Conservation (phyloP, 768 basidiomycete genomes). For the Calocybe indica region DNA sequence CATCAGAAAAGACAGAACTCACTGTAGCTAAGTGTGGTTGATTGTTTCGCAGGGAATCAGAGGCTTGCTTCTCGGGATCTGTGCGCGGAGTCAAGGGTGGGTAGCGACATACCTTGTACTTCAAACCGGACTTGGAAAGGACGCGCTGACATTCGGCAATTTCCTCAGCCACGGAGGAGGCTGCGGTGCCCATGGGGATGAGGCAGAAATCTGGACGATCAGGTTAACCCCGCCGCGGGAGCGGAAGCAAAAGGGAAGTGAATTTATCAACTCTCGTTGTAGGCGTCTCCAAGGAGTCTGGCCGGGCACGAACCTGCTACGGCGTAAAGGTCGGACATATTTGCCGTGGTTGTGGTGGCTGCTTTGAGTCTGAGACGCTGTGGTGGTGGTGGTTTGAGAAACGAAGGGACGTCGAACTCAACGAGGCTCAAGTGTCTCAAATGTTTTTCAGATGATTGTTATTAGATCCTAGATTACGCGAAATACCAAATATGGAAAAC, state of each 20-base stretch:
- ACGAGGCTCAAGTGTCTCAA: no score
- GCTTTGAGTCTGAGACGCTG: no score
- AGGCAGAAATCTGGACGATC: slow-evolving; percentile 71
- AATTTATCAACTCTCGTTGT: no score
- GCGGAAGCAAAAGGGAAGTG: no score
- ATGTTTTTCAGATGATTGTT: no score
- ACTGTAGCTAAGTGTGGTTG: neutral
- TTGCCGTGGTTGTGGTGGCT: neutral
- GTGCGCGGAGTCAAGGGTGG: neutral
- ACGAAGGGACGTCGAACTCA: no score
- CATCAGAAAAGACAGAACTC: neutral
- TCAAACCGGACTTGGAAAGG: slow-evolving; percentile 77
- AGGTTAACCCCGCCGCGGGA: slow-evolving; percentile 1
- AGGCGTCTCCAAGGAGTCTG: neutral
- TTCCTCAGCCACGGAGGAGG: slow-evolving; percentile 73
- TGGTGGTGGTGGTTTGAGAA: no score
- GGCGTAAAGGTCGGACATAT: slow-evolving; percentile 58
- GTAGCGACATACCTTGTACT: slow-evolving; percentile 54
- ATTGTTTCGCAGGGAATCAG: no score
- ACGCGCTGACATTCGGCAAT: slow-evolving; percentile 80
- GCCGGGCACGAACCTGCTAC: slow-evolving; percentile 51
- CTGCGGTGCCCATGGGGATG: slow-evolving; percentile 76
- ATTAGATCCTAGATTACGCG: neutral
- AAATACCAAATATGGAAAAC: no score
- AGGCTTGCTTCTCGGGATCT: neutral